Evolutionary conservation across 2,329 filamentous ascomycete species (phyloP).

Genomic region (Xylaria hypoxylon): DNA sequence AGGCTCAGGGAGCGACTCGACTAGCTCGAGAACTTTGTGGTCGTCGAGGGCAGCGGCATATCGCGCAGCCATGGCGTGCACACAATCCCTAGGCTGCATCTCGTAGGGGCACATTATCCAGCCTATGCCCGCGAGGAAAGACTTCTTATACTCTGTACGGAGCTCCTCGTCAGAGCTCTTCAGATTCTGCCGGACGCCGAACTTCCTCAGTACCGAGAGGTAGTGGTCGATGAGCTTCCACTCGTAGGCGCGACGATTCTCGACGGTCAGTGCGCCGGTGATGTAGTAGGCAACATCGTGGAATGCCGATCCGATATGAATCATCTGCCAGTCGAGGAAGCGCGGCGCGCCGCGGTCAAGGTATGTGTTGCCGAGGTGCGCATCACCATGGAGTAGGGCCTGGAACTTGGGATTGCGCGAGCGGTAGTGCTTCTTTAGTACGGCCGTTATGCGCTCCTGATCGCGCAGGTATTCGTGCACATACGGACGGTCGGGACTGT

Average conservation of each 20-base stretch:
- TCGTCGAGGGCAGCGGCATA: conserved; percentile 52
- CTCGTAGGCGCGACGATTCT: conserved; percentile 52
- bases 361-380: conserved; percentile 54
- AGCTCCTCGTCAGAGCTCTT: conserved; percentile 47
- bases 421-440: conserved; percentile 50
- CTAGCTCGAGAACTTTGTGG: conserved; percentile 50
- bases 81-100: conserved; percentile 52
- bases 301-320: conserved; percentile 53
- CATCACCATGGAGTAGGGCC: conserved; percentile 53
- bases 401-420: conserved; percentile 51
- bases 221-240: conserved; percentile 52
- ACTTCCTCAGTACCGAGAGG: conserved; percentile 43
- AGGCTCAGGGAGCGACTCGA: conserved; percentile 47
- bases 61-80: conserved; percentile 51
- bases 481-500: conserved; percentile 44
- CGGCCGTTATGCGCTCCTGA: conserved; percentile 47
- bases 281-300: conserved; percentile 55
- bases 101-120: conserved; percentile 52
- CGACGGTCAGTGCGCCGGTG: conserved; percentile 49
- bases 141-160: conserved; percentile 50
- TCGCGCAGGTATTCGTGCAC: conserved; percentile 48
- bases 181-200: conserved; percentile 44
- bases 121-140: conserved; percentile 51
- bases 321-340: conserved; percentile 55
- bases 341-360: conserved; percentile 45